A percentile compares a stretch with the other conserved stretches of the same genome.
Evolutionary conservation across 768 basidiomycete genomes (phyloP).

Genomic region (Austroboletus eburneus): DNA sequence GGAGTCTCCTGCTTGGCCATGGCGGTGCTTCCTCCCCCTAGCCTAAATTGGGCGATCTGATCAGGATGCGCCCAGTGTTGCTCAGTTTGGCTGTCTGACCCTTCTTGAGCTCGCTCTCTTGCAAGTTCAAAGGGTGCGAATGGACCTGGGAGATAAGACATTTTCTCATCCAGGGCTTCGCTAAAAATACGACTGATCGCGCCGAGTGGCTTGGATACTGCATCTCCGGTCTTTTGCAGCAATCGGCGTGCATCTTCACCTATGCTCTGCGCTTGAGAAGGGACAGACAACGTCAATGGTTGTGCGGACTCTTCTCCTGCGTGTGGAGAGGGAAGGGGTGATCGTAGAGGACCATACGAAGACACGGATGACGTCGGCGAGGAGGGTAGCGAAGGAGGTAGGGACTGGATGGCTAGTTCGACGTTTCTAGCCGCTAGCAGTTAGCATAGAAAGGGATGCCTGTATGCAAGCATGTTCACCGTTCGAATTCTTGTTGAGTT

Average conservation of each 20-base stretch:
- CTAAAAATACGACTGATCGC: slow-evolving; percentile 86
- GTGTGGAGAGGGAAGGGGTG: slow-evolving; percentile 41
- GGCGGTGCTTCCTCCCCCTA: slow-evolving; percentile 40
- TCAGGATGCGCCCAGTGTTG: slow-evolving; percentile 42
- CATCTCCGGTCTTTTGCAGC: slow-evolving; percentile 87
- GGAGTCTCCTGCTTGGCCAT: slow-evolving; percentile 27
- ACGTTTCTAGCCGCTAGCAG: slow-evolving; percentile 42
- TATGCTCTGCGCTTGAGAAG: slow-evolving; percentile 28
- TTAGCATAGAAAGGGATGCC: slow-evolving; percentile 3
- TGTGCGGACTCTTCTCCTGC: slow-evolving; percentile 89
- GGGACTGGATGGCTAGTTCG: slow-evolving; percentile 53
- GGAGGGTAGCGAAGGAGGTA: slow-evolving; percentile 31
- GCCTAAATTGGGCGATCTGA: slow-evolving; percentile 25
- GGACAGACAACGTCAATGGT: slow-evolving; percentile 61
- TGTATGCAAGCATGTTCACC: slow-evolving; percentile 41
- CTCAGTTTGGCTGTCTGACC: slow-evolving; percentile 30
- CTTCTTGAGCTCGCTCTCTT: slow-evolving; percentile 43
- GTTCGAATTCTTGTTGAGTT: slow-evolving; percentile 89
- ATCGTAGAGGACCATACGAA: slow-evolving; percentile 39
- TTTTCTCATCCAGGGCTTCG: slow-evolving; percentile 72
- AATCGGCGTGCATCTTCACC: slow-evolving; percentile 76
- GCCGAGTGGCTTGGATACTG: slow-evolving; percentile 84
- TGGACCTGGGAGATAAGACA: slow-evolving; percentile 62
- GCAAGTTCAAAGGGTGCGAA: slow-evolving; percentile 67
- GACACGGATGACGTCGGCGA: slow-evolving; percentile 31